phyloP scores from a whole-genome alignment of 2,329 filamentous ascomycete genomes.

The Alternaria burnsii region DNA sequence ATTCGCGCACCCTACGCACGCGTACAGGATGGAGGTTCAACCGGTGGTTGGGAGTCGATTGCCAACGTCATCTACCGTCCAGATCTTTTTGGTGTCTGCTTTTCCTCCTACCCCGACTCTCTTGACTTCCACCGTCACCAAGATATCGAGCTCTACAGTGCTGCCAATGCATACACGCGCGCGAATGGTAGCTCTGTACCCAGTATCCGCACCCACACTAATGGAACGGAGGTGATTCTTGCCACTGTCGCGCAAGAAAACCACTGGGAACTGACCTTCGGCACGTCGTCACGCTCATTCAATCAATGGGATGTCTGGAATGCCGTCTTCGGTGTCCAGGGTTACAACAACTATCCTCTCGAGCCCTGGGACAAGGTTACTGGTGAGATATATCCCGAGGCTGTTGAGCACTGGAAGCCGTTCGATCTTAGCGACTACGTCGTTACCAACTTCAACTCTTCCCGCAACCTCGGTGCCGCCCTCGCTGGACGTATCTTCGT shows the following conservation, averaged over 20 bases:
- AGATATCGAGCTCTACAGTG: slow-evolving; percentile 48
- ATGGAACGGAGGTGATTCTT: slow-evolving; percentile 37
- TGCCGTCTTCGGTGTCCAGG: slow-evolving; percentile 50
- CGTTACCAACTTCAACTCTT: slow-evolving; percentile 44
- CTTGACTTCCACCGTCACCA: slow-evolving; percentile 51
- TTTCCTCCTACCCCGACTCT: slow-evolving; percentile 51
- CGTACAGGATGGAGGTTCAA: slow-evolving; percentile 50
- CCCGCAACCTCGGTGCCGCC: slow-evolving; percentile 44
- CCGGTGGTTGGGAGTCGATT: slow-evolving; percentile 50
- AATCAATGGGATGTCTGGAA: slow-evolving; percentile 53
- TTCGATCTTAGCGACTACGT: slow-evolving; percentile 49
- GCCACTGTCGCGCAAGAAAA: slow-evolving; percentile 45
- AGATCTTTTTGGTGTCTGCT: slow-evolving; percentile 50
- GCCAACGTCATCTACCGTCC: slow-evolving; percentile 51
- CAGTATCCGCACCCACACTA: slow-evolving; percentile 41
- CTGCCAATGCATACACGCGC: slow-evolving; percentile 40
- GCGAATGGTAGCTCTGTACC: slow-evolving; percentile 39
- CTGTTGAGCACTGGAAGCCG: slow-evolving; percentile 49
- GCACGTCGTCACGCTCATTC: slow-evolving; percentile 45
- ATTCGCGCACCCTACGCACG: slow-evolving; percentile 49
- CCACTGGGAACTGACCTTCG: slow-evolving; percentile 51
- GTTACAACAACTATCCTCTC: slow-evolving; percentile 50
- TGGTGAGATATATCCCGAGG: slow-evolving; percentile 50
- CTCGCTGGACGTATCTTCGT: slow-evolving; percentile 45
- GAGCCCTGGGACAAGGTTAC: slow-evolving; percentile 53